Percentiles rank a stretch among this genome's conserved stretches.
Evolutionary conservation across 73 alveolate species (phyloP).

Genomic region (Breviolum minutum): DNA sequence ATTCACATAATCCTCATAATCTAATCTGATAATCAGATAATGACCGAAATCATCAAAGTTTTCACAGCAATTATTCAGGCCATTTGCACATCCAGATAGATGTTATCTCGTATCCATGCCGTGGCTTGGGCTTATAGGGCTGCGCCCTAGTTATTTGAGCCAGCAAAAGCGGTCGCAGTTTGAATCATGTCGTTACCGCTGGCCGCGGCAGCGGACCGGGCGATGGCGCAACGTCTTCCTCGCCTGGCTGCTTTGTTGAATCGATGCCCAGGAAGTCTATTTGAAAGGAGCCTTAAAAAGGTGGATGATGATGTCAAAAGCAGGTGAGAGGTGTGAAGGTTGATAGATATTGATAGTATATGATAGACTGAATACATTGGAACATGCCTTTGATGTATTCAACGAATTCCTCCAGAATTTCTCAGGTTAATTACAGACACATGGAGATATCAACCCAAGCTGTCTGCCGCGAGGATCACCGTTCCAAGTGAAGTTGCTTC

Average conservation of each 20-base stretch:
- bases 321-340: neutral
- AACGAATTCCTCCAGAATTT: too few species aligned
- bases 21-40: too few species aligned
- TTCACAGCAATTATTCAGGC: too few species aligned
- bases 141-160: neutral
- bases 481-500: neutral
- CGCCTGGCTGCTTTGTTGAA: conserved; percentile 2
- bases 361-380: too few species aligned
- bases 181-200: conserved; percentile 18
- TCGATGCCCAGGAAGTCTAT: conserved; percentile 5
- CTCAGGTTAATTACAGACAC: too few species aligned
- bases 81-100: too few species aligned
- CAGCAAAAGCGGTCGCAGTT: neutral
- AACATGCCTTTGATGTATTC: too few species aligned
- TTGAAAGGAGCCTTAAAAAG: neutral
- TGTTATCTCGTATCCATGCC: too few species aligned
- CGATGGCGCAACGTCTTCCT: conserved; percentile 21
- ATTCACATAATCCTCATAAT: too few species aligned
- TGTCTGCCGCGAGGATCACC: neutral
- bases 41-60: too few species aligned
- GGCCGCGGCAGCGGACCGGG: conserved; percentile 35
- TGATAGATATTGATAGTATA: too few species aligned
- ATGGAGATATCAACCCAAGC: too few species aligned
- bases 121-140: neutral
- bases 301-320: neutral